Base-by-base conservation (phyloP, 495 filamentous ascomycete genomes). In the Aspergillus kassunensis region DNA sequence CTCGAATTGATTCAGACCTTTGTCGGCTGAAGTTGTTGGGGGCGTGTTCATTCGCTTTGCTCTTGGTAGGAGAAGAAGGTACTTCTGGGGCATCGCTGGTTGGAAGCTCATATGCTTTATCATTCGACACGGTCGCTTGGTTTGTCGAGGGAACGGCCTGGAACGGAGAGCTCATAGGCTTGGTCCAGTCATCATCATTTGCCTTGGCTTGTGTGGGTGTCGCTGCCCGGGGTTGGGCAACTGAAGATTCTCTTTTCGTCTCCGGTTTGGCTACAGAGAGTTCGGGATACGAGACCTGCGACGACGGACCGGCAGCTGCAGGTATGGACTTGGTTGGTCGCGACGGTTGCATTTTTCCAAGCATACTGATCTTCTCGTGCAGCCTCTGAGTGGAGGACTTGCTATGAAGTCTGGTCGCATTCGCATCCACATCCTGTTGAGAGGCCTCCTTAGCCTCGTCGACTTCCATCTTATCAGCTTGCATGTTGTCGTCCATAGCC, bases 311-410 rank as follows among this genome's bases (percentile, higher is more conserved):
- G 23, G 71, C 56, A 10, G 65, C 62, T 49, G 82, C 74, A 0
- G 83, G 73, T 23, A 90, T 84, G 10, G 84, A 86, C 60, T 91
- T 92, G 3, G 85, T 88, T 3, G 81, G 72, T 39, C 86, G 75
- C 25, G 85, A 74, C 37, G 85, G 74, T 59, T 90, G 87, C 1
- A 82, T 77, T 64, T 97, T 88, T 19, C 91, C 91, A 16, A 98
- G 79, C 82, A 92, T 90, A 61, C 85, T 92, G 58, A 98, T 96
- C 58, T 89, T 87, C 53, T 97, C 95, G 51, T 95, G 88, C 15
- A 98, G 76, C 9, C 86, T 78, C 63, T 97, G 90, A 2, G 93
- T 97, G 4, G 91, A 91, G 6, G 89, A 91, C 61, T 93, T 95
- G 69, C 81, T 90, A 65, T 95, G 89, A 6, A 81, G 55, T 54